phyloP scores from a whole-genome alignment of 2,329 filamentous ascomycete genomes.

The Teratosphaeria gauchensis region DNA sequence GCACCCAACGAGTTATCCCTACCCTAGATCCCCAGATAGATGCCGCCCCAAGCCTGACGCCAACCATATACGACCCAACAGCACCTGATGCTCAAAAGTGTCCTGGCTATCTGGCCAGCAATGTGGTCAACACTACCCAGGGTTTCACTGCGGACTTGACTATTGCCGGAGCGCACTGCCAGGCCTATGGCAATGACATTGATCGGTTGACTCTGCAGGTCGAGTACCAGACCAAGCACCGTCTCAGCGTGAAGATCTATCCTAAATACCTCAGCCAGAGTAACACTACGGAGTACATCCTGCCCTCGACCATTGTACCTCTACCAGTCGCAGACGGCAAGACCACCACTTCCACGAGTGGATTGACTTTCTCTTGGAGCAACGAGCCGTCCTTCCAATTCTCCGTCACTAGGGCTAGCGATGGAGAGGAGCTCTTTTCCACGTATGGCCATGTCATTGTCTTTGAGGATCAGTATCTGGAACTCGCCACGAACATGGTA shows the following conservation, averaged over 20 bases:
- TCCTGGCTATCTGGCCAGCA: constrained; percentile 21
- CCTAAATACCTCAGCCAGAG: constrained; percentile 14
- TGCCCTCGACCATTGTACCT: constrained; percentile 11
- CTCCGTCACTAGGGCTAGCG: constrained; percentile 47
- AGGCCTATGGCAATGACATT: constrained; percentile 23
- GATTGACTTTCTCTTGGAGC: constrained; percentile 45
- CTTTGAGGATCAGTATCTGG: constrained; percentile 69
- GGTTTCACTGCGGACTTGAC: constrained; percentile 20
- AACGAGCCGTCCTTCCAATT: constrained; percentile 50
- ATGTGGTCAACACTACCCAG: constrained; percentile 8
- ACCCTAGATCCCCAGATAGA: constrained; percentile 17
- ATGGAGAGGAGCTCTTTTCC: constrained; percentile 57
- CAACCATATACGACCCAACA: constrained; percentile 15
- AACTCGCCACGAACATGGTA: constrained; percentile 52
- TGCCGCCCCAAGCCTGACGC: constrained; percentile 18
- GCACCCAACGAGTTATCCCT: constrained; percentile 7
- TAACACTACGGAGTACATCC: constrained; percentile 18
- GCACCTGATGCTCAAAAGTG: constrained; percentile 19
- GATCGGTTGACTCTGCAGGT: constrained; percentile 14
- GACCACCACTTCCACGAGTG: constrained; percentile 46
- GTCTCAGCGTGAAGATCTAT: constrained; percentile 19
- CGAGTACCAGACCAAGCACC: constrained; percentile 18
- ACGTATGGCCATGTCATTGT: constrained; percentile 57
- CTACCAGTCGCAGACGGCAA: constrained; percentile 27
- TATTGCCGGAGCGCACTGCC: constrained; percentile 17